Base-by-base conservation (phyloP, 805 yeast genomes). In the Jamesozyma lodderae region DNA sequence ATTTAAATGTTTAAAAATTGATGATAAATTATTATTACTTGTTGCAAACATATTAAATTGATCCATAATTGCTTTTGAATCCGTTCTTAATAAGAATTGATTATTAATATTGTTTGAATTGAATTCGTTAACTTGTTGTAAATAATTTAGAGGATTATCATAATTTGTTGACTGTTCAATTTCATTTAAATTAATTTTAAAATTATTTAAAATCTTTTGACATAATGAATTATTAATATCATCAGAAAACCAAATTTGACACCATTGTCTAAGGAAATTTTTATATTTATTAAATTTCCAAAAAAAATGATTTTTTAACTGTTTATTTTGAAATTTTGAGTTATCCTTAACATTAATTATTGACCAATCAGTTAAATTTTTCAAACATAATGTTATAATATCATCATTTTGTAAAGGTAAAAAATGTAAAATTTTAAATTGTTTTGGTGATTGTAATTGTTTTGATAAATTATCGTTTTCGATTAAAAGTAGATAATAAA, bases 341-440 rank as follows among this genome's bases (percentile, higher is more conserved):
- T 4, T 26, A 7, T 33, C 17, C 4, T 15, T 33, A 7, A 21
- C 26, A 21, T 14, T 19, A 7, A 2, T 21, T 3, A 10, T 16
- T 3, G 37, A 14, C 55, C 58, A 54, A 16, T 40, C 36, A 29
- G 46, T 45, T 26, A 53, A 37, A 26, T 42, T 49, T 4, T 40
- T 35, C 10, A 57, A 35, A 43, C 61, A 55, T 11, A 45, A 20
- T 11, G 43, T 37, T 8, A 59, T 52, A 18, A 59, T 33, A n/a
- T 49, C 55, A 13, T 42, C 37, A 26, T 48, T 57, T 21, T 51
- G 37, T 31, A 54, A 51, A 4, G 63, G 63, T 37, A 56, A 36
- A 22, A 55, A 39, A 35, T 59, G 57, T 16, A 45, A 25, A 4
- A 52, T 35, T 15, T 48, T 44, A 10, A 55, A 45, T 31, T 52